Conservation (phyloP, 148 eudicot species). For the Pharnaceum exiguum region DNA sequence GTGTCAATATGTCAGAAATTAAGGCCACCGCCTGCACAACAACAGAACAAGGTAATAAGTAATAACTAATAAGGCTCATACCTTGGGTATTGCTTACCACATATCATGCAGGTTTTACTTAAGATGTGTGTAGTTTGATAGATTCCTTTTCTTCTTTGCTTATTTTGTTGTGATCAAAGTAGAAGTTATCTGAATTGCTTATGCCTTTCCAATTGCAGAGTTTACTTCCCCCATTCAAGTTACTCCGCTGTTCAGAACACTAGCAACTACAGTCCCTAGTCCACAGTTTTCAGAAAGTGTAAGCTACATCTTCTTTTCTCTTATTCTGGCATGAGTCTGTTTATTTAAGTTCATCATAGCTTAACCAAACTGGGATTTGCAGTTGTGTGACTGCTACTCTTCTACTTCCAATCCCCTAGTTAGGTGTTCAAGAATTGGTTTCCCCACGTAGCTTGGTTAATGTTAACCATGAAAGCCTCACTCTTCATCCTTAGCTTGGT, state of each 20-base stretch:
- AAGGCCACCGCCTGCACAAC: slow-evolving; percentile 26
- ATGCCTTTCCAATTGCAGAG: slow-evolving; percentile 37
- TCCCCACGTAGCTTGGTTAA: too few species aligned
- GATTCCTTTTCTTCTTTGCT: too few species aligned
- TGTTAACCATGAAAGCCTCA: too few species aligned
- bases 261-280: slow-evolving; percentile 81
- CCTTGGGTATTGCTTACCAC: not conserved
- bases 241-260: slow-evolving; percentile 71
- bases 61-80: not conserved
- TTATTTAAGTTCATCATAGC: too few species aligned
- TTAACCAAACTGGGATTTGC: too few species aligned
- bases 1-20: slow-evolving; percentile 32
- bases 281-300: slow-evolving; percentile 99
- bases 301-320: slow-evolving; percentile 34
- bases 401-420: too few species aligned
- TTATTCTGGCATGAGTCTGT: too few species aligned
- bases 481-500: too few species aligned
- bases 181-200: slow-evolving; percentile 20
- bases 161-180: not conserved
- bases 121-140: not conserved
- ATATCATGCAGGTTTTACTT: not conserved
- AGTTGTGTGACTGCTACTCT: too few species aligned
- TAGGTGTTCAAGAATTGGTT: too few species aligned
- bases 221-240: slow-evolving; percentile 73
- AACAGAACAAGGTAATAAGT: slow-evolving; percentile 34